Evolutionary conservation across 1,284 basidiomycete species (phyloP), one percentile per base, ranked within the genome.

Genomic region (Athelia psychrophila): DNA sequence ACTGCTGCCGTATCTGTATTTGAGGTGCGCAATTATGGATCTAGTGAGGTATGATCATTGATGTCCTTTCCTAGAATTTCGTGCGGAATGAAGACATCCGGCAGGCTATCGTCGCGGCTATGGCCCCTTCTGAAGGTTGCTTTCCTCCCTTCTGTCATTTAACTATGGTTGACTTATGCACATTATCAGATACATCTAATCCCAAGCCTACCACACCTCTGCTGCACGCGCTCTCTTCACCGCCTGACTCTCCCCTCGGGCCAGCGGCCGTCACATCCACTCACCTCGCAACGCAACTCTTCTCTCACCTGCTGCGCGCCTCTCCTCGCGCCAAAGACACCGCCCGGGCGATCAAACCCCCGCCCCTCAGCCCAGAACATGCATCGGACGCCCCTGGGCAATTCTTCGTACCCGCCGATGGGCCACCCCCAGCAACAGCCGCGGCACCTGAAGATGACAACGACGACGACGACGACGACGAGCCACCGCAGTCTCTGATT

Each of bases 341-440:
- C n/a, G 90, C 91, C 8, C 85, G 83, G 48, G 70, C 72, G 2
- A 83, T 90, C 66, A 75, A 83, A 53, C 81, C 89, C 36, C 64
- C 79, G 56, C 67, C 74, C 47, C 47, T 65, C 13, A 54, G 62
- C 51, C 22, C 44, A 24, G 44, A 22, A 10, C 6, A 8, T 24
- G 25, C 16, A 5, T n/a, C 44, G 10, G 44, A 46, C 9, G 38
- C 38, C 20, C 61, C 66, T 24, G 76, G 77, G n/a, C 69, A 73
- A 25, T 85, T 88, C 66, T 91, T 89, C 60, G 80, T 91, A 12
- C 88, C 88, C 4, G 88, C 88, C 0, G 88, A 91, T 58, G 81
- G 79, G 19, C 63, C 72, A 3, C 68, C 74, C 1, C 62, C 72
- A 2, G 59, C 72, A 18, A 54, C 60, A 12, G 53, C 63, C 16